phyloP scores from a whole-genome alignment of 2,329 filamentous ascomycete genomes.

The Hypoxylon sp. region DNA sequence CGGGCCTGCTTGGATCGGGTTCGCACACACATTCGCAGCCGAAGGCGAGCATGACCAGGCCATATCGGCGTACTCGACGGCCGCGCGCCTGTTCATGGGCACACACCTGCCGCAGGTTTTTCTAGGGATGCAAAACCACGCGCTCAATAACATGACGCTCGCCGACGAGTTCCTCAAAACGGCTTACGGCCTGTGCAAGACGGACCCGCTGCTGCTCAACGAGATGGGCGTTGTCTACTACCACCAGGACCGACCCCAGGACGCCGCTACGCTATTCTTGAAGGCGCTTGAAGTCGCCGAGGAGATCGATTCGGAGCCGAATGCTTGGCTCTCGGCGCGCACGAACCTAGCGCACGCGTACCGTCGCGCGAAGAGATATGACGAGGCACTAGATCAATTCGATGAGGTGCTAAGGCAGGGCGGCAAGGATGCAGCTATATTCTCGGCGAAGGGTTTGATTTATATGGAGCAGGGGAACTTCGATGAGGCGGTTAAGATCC shows the following conservation, averaged over 20 bases:
- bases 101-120: slow-evolving; percentile 97
- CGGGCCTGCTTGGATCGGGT: slow-evolving; percentile 97
- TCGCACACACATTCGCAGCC: slow-evolving; percentile 97
- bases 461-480: slow-evolving; percentile 81
- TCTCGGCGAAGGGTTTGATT: slow-evolving; percentile 86
- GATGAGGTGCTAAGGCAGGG: slow-evolving; percentile 88
- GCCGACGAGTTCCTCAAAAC: slow-evolving; percentile 95
- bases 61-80: slow-evolving; percentile 96
- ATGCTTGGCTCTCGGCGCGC: slow-evolving; percentile 85
- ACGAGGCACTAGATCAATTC: slow-evolving; percentile 83
- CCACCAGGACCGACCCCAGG: slow-evolving; percentile 84
- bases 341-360: slow-evolving; percentile 93
- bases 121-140: slow-evolving; percentile 97
- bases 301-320: slow-evolving; percentile 85
- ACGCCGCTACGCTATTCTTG: slow-evolving; percentile 83
- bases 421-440: slow-evolving; percentile 82
- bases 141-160: slow-evolving; percentile 92
- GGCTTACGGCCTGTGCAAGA: slow-evolving; percentile 85
- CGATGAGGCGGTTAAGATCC: slow-evolving; percentile 82
- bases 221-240: slow-evolving; percentile 98
- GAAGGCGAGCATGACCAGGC: slow-evolving; percentile 99
- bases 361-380: slow-evolving; percentile 77
- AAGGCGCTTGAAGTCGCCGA: slow-evolving; percentile 82
- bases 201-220: slow-evolving; percentile 91
- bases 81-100: slow-evolving; percentile 93